Evolutionary conservation across 1,284 basidiomycete genomes (phyloP), one percentile per base, ranked within the genome.

Genomic region (Ustilago esculenta): DNA sequence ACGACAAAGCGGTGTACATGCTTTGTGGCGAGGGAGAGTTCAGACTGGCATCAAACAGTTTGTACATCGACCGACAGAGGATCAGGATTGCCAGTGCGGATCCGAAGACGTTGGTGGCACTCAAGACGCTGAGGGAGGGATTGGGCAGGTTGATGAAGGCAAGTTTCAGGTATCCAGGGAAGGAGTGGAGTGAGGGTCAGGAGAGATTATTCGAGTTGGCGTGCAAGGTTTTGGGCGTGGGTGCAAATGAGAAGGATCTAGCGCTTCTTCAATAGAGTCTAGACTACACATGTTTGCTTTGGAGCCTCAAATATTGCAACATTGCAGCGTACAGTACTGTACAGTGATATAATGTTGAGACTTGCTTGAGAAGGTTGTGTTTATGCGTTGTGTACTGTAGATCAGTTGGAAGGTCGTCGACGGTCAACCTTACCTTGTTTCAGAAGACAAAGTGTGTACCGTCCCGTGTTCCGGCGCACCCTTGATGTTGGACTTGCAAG

Each of bases 11-110:
- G 1, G 83, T 99, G 41, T 81, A 92, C 17, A 84, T 98, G 21
- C 84, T 98, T 0, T 98, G 94, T 70, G 95, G 96, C 2, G 96
- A 98, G 72, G 86, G 87, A 12, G 95, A 98, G 66, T 90, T 92
- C 84, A 94, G 91, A 91, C 84, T 92, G 33, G 84, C 88, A 17
- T 88, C 92, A 0, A 86, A 90, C 58, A 87, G 86, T 10, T 85
- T 89, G n/a, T 86, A 87, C 50, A 86, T 98, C 54, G 95, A 98
- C 81, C 88, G 92, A 46, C 95, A 92, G 83, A 86, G 94, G 82
- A 88, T 87, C 63, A 92, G 90, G 78, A 86, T 86, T 32, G 82
- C 92, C 10, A 78, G 87, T 1, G 87, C 90, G 1, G 76, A 80
- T 37, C 55, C 73, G 6, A 92, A 90, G 83, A 85, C 89, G 0